Evolutionary conservation across 1,139 yeast species (phyloP), one percentile per base, ranked within the genome.

Genomic region (Yamadazyma friedrichii): DNA sequence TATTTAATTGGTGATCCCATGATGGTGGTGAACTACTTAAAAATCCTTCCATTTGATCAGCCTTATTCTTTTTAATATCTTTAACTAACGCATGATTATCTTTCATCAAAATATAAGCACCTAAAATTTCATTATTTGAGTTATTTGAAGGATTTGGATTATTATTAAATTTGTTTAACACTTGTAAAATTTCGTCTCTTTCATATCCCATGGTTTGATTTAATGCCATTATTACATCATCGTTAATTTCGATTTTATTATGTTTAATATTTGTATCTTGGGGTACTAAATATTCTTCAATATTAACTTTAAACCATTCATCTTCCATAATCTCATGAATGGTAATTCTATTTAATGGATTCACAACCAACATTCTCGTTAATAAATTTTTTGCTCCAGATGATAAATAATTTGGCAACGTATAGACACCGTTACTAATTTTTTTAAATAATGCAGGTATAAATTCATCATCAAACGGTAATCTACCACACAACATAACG

Each of bases 381-480:
- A 93, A 77, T 52, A 93, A 67, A 56, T 83, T 82, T 55, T 88
- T 85, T 4, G 98, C 96, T 2, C 97, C 98, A 0, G 83, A 71
- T 33, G 95, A 84, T 51, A 93, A 71, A 59, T 86, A 89, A 54
- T 86, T 88, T 20, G 99, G 99, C 47, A 93, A 75, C 0, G 96
- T 84, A 64, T 89, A 94, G 35, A 91, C 95, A 63, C 98, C 98
- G 56, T 89, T 89, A 58, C 91, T 82, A 57, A 93, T 94, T 61
- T 93, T 91, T 62, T 91, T 91, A 73, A 94, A 93, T 49, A 93
- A 72, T 1, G 95, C 96, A 4, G 99, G 99, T 44, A 93, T 93
- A 59, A 91, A 88, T 56, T 93, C 98, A 61, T 93, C 98, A 64
- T 93, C 98, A 63, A 94, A 94, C 10, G 99, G 99, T 51, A 94